A percentile compares a stretch with the other conserved stretches of the same genome.
Conservation (phyloP, 2,329 filamentous ascomycete species). For the Fusarium cyanostomum region DNA sequence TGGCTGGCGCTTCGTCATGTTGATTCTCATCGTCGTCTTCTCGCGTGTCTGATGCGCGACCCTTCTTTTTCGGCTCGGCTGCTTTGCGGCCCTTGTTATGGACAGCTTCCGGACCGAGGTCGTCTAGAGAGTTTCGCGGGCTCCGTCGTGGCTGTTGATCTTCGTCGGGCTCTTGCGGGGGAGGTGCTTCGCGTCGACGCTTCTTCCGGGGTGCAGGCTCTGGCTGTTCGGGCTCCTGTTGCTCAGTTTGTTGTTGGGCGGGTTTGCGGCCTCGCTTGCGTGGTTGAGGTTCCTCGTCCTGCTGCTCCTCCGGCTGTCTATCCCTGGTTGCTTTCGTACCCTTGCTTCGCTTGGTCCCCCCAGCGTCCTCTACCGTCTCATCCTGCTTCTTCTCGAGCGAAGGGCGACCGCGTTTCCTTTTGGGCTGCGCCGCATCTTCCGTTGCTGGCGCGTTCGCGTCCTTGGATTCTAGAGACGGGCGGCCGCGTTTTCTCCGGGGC, state of each 20-base stretch:
- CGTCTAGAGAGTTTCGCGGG: slow-evolving; percentile 31
- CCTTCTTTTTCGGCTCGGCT: slow-evolving; percentile 19
- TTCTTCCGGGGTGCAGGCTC: slow-evolving; percentile 24
- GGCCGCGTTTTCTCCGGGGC: slow-evolving; percentile 43
- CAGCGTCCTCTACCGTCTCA: slow-evolving; percentile 18
- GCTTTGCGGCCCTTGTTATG: slow-evolving; percentile 32
- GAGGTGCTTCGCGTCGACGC: slow-evolving; percentile 13
- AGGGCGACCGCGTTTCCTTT: slow-evolving; percentile 50
- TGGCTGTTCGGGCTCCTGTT: slow-evolving; percentile 20
- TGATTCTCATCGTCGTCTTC: slow-evolving; percentile 15
- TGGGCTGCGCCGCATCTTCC: slow-evolving; percentile 41
- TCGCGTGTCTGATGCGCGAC: neutral
- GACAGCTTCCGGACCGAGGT: slow-evolving; percentile 12
- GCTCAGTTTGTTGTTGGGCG: neutral
- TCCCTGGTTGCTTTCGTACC: slow-evolving; percentile 17
- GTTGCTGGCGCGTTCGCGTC: slow-evolving; percentile 6
- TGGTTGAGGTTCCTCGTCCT: slow-evolving; percentile 12
- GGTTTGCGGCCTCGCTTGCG: slow-evolving; percentile 28
- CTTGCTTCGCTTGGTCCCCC: slow-evolving; percentile 29
- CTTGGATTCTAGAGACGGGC: slow-evolving; percentile 37
- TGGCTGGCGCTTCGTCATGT: slow-evolving; percentile 14
- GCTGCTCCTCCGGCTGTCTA: slow-evolving; percentile 15
- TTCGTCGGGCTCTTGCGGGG: slow-evolving; percentile 1
- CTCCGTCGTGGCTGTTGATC: slow-evolving; percentile 24
- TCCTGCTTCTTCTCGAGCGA: slow-evolving; percentile 37